Base-by-base conservation (phyloP, 768 basidiomycete species). In the Boletus insuetus region DNA sequence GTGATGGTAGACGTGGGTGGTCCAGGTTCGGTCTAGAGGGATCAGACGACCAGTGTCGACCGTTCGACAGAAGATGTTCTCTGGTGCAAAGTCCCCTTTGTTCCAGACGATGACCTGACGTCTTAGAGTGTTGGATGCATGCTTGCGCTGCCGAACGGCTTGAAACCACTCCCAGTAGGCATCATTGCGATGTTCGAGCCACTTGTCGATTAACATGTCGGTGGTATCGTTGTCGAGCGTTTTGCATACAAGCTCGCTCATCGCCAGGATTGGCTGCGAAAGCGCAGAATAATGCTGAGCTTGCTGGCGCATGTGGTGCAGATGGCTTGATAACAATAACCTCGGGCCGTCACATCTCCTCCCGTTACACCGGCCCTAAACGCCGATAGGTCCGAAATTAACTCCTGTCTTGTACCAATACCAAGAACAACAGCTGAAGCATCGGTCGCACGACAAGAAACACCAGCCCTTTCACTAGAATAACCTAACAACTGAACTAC, bases 11-110 rank as follows among this genome's bases (percentile, higher is more conserved):
- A 90, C 84, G 69, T 89, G 86, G 9, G 87, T 90, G 31, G 84
- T 86, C 88, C 88, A 90, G 17, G 87, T 87, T 55, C 88, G 79
- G 77, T 89, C 87, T 62, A 90, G 82, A 41, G 88, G 88, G 54
- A 90, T 89, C 65, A 90, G 71, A 38, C 88, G 82, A 42, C 85
- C 82, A 0, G 88, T 89, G 68, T 90, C 88, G 54, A 90, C 82
- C 3, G 88, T 90, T 51, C 87, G 80, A 64, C 85, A 86, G 64
- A 90, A 90, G 55, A 90, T 79, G 67, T 90, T 88, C 67, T 90
- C 88, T 40, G 88, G 88, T 7, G 83, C 79, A 59, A 90, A 90
- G 40, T 85, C 84, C 35, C 87, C 87, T 72, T 89, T 89, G 57
- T 71, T 79, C 78, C 77, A 79, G 49, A 71, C 69, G 16, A 79